Conservation (phyloP, 257 asterid species). For the Solanum appendiculatum region DNA sequence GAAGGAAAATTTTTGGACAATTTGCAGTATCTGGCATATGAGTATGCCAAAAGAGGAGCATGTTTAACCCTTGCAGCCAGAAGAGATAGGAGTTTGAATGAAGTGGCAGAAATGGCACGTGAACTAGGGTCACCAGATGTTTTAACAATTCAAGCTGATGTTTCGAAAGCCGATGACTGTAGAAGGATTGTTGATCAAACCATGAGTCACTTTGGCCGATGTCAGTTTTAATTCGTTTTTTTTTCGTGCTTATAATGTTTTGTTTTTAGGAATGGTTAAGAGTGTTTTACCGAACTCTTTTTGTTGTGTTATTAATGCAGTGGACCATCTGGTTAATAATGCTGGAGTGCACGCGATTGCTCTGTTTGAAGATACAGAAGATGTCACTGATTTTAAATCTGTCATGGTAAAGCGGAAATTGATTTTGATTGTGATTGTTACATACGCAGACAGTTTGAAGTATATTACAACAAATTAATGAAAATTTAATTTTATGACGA, state of each 20-base stretch:
- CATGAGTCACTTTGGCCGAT: slow-evolving; percentile 45
- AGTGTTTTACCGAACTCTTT: background rate
- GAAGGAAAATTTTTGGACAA: background rate
- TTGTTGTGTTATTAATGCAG: slow-evolving; percentile 2
- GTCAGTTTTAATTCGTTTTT: slow-evolving; percentile 10
- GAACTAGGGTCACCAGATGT: slow-evolving; percentile 56
- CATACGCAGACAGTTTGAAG: background rate
- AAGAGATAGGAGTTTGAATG: slow-evolving; percentile 40
- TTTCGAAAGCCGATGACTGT: slow-evolving; percentile 43
- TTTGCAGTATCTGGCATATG: slow-evolving; percentile 61
- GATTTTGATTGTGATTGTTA: background rate
- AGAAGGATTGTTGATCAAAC: slow-evolving; percentile 44
- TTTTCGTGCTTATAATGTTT: background rate
- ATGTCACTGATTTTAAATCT: slow-evolving; percentile 31
- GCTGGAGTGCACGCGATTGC: slow-evolving; percentile 50
- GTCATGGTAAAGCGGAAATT: slow-evolving; percentile 38
- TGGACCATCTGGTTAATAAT: slow-evolving; percentile 72
- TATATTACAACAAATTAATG: background rate
- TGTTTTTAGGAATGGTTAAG: background rate
- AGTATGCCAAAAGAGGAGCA: slow-evolving; percentile 73
- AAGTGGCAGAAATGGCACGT: slow-evolving; percentile 47
- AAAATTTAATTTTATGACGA: too few relatives aligned
- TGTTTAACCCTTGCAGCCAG: slow-evolving; percentile 65
- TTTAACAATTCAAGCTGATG: slow-evolving; percentile 45
- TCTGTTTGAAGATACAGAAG: slow-evolving; percentile 48